Conservation (phyloP, 164 flowering plant genomes). For the Liriodendron chinense region DNA sequence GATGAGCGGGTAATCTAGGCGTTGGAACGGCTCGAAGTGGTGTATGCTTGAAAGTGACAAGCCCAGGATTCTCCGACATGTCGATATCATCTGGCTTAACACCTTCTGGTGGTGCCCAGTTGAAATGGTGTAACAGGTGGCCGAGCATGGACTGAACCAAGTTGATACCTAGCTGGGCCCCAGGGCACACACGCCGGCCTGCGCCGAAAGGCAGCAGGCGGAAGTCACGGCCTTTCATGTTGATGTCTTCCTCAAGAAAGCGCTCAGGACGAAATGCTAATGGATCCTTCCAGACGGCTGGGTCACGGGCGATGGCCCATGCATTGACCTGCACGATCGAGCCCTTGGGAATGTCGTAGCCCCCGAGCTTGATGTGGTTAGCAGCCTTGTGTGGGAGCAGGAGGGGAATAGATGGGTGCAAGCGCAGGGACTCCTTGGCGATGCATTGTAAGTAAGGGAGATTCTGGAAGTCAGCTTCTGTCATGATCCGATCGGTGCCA, state of each 20-base stretch:
- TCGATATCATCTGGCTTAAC: constrained; percentile 27
- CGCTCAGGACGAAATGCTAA: constrained; percentile 32
- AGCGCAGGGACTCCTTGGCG: constrained; percentile 34
- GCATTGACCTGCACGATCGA: constrained; percentile 34
- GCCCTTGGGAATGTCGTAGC: constrained; percentile 40
- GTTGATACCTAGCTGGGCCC: constrained; percentile 30
- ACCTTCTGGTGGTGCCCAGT: constrained; percentile 24
- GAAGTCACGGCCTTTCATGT: constrained; percentile 40
- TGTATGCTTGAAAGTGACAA: constrained; percentile 31
- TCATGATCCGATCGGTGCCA: constrained; percentile 32
- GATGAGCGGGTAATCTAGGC: constrained; percentile 28
- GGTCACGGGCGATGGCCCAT: constrained; percentile 39
- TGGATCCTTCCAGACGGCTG: constrained; percentile 29
- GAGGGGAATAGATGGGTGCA: constrained; percentile 42
- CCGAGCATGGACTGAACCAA: constrained; percentile 31
- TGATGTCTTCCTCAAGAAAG: constrained; percentile 32
- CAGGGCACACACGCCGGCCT: constrained; percentile 36
- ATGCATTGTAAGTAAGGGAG: constrained; percentile 39
- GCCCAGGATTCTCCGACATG: constrained; percentile 33
- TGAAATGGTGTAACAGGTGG: constrained; percentile 33
- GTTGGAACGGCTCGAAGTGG: constrained; percentile 27
- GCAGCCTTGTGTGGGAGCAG: constrained; percentile 44
- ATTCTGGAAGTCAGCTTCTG: constrained; percentile 30
- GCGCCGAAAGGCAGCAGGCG: constrained; percentile 38
- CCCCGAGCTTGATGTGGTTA: constrained; percentile 32